Conservation (phyloP, 768 basidiomycete species). For the Lentinula sp. region DNA sequence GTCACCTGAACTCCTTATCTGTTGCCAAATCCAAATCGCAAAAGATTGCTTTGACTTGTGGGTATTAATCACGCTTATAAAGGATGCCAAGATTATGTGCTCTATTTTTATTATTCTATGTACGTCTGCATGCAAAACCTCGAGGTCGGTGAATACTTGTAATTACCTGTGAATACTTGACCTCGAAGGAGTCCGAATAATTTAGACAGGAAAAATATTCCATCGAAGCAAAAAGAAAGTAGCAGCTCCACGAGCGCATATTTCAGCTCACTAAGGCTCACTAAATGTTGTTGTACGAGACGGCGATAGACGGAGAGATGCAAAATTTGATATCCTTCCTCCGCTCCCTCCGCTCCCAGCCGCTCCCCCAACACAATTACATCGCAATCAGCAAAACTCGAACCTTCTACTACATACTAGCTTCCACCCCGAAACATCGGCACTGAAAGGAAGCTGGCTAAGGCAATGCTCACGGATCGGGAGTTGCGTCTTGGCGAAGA, state of each 20-base stretch:
- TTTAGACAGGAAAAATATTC: background rate
- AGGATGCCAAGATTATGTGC: no score
- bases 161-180: no score
- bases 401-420: background rate
- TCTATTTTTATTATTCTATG: no score
- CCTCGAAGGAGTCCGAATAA: background rate
- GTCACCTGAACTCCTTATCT: no score
- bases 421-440: background rate
- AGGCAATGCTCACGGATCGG: background rate
- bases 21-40: no score
- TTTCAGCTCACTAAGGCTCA: no score
- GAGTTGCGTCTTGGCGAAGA: background rate
- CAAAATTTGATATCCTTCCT: background rate
- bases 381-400: background rate
- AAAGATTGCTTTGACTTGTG: no score
- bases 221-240: background rate
- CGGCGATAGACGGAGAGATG: background rate
- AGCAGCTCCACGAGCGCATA: background rate
- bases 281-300: background rate
- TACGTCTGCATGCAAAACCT: no score
- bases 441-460: background rate
- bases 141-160: no score
- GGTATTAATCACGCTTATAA: no score
- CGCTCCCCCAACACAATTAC: no score
- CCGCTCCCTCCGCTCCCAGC: background rate